Conservation (phyloP, 2,329 filamentous ascomycete species). For the Arthrobotrys sphaeroides region DNA sequence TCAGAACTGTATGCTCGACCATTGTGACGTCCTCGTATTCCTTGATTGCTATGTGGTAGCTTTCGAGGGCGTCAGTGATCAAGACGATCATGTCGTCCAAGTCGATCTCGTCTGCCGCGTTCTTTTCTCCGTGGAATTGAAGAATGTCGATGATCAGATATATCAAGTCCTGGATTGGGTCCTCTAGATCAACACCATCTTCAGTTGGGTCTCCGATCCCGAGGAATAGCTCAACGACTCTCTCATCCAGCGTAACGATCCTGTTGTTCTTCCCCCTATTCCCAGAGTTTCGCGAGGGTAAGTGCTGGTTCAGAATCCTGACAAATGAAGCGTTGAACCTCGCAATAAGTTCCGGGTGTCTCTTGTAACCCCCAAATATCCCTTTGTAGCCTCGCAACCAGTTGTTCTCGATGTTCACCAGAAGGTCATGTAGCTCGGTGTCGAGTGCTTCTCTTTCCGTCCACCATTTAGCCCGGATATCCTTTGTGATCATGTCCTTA, state of each 20-base stretch:
- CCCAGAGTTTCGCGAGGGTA: constrained; percentile 74
- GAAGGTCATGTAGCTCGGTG: constrained; percentile 75
- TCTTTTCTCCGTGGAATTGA: constrained; percentile 94
- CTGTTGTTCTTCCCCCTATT: constrained; percentile 67
- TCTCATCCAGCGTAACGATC: constrained; percentile 66
- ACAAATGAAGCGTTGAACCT: constrained; percentile 82
- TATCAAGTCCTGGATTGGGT: constrained; percentile 87
- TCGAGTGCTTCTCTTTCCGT: constrained; percentile 83
- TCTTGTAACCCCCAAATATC: constrained; percentile 81
- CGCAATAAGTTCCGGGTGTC: constrained; percentile 72
- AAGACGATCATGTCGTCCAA: constrained; percentile 92
- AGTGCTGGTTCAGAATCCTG: constrained; percentile 79
- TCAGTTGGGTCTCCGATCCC: constrained; percentile 78
- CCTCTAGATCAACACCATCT: constrained; percentile 79
- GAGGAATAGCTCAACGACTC: constrained; percentile 86
- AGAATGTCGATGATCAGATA: constrained; percentile 97
- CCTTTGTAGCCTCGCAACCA: constrained; percentile 96
- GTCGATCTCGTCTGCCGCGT: constrained; percentile 97
- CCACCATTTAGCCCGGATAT: constrained; percentile 88
- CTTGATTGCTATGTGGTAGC: constrained; percentile 70
- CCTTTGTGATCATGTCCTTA: constrained; percentile 76
- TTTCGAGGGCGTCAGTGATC: constrained; percentile 81
- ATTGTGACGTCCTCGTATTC: constrained; percentile 60
- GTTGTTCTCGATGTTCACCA: constrained; percentile 86
- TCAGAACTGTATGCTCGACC: constrained; percentile 79